Evolutionary conservation across 495 filamentous ascomycete genomes (phyloP).

Genomic region (Neurospora sp.): DNA sequence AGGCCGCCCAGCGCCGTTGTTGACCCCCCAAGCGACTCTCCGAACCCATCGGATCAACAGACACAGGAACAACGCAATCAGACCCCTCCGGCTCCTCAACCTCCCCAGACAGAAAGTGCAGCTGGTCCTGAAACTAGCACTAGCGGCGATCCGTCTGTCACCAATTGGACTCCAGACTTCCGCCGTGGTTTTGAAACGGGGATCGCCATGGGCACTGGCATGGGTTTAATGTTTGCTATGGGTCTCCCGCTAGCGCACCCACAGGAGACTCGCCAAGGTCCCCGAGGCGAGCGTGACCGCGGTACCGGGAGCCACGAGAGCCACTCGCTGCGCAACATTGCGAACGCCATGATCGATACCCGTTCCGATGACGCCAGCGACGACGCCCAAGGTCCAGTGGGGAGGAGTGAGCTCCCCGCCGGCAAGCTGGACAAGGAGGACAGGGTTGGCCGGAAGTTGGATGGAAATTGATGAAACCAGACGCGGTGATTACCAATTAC

Average conservation of each 20-base stretch:
- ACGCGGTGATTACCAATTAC: neutral
- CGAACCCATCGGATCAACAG: neutral
- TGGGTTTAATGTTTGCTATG: neutral
- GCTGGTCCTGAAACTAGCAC: neutral
- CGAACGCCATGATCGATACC: neutral
- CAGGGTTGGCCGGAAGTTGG: neutral
- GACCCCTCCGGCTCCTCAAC: neutral
- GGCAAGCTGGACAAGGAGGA: neutral
- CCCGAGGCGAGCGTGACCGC: neutral
- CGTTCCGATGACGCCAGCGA: neutral
- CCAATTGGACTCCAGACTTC: neutral
- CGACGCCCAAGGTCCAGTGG: neutral
- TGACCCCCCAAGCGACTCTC: neutral
- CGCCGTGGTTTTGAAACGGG: neutral
- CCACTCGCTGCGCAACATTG: neutral
- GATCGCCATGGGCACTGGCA: neutral
- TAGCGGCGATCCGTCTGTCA: neutral
- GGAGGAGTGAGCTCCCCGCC: neutral
- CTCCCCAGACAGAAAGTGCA: neutral
- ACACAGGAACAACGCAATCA: neutral
- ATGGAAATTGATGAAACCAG: neutral
- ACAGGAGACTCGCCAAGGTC: neutral
- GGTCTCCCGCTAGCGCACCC: neutral
- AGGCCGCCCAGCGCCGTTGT: neutral
- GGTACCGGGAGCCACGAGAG: neutral